Evolutionary conservation across 768 basidiomycete genomes (phyloP), one percentile per base, ranked within the genome.

Genomic region (Termitomyces sp.): DNA sequence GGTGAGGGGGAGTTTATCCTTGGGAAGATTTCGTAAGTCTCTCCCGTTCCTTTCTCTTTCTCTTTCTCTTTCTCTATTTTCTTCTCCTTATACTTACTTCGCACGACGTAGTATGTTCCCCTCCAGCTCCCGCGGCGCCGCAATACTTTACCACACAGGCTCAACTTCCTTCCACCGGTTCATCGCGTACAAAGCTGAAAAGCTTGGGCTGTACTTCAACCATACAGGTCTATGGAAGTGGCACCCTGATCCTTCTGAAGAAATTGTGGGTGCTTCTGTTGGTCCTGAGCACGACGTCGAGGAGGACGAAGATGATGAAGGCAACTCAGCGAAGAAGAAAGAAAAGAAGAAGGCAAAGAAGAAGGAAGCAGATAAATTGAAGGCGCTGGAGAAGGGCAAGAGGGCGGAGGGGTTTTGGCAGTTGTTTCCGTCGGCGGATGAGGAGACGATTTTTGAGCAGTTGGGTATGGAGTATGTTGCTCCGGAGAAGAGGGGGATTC

Each of bases 161-260:
- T 86, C 88, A 66, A 45, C 52, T 0, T 75, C 77, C 28, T 87
- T 88, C 67, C 70, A 74, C 45, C 71, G 74, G 53, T 72, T 79
- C 45, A 61, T 84, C 2, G 76, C 76, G 36, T 68, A 64, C 22
- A 73, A 74, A 42, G 89, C 89, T 0, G 56, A 66, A 7, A 74
- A 72, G 48, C 66, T 76, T 2, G 82, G 81, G 16, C 65, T 88
- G 66, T 74, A 79, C 38, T 75, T 90, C 33, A 82, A 87, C 64
- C 84, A 86, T 64, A 82, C 77, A 63, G 89, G 89, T 13, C 73
- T 90, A 4, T 90, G 89, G 89, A 76, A 72, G 54, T 88, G 85
- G 84, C 59, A 63, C 15, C 20, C 62, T 13, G 62, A 52, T 18
- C 50, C 58, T 4, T 36, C 22, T 2, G 56, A 57, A 33, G 40